Percentiles rank a stretch among this genome's conserved stretches.
phyloP scores from a whole-genome alignment of 805 yeast genomes.

The Jamesozyma lodderae region DNA sequence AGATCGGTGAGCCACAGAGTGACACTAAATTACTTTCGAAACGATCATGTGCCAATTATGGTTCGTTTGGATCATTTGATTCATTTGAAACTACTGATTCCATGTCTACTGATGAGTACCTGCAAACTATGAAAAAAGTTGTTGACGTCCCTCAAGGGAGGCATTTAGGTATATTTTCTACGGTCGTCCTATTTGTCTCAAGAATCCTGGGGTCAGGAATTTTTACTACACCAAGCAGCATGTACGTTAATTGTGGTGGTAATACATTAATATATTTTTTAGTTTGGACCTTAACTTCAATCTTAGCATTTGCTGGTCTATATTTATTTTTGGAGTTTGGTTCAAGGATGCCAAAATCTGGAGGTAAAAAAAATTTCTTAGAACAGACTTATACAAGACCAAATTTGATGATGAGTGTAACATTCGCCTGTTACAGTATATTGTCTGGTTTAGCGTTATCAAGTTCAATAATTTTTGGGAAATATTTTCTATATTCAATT shows the following conservation, averaged over 20 bases:
- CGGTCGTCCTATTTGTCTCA: constrained; percentile 54
- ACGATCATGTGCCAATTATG: neutral
- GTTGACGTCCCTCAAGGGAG: constrained; percentile 56
- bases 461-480: constrained; percentile 53
- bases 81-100: constrained; percentile 2
- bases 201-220: constrained; percentile 74
- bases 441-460: constrained; percentile 48
- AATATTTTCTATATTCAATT: constrained; percentile 41
- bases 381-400: constrained; percentile 62
- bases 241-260: constrained; percentile 60
- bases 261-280: constrained; percentile 50
- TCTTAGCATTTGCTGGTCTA: constrained; percentile 57
- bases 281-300: constrained; percentile 56
- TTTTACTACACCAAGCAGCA: constrained; percentile 60
- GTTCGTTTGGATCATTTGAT: constrained; percentile 9
- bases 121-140: constrained; percentile 3
- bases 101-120: constrained; percentile 1
- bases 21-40: neutral
- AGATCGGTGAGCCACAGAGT: neutral
- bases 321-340: constrained; percentile 64
- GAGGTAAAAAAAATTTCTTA: constrained; percentile 66
- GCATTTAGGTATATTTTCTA: constrained; percentile 61
- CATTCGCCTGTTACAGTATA: constrained; percentile 41
- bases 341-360: constrained; percentile 59
- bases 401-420: constrained; percentile 42